phyloP scores from a whole-genome alignment of 495 filamentous ascomycete species.

The Haplographium delicatum region DNA sequence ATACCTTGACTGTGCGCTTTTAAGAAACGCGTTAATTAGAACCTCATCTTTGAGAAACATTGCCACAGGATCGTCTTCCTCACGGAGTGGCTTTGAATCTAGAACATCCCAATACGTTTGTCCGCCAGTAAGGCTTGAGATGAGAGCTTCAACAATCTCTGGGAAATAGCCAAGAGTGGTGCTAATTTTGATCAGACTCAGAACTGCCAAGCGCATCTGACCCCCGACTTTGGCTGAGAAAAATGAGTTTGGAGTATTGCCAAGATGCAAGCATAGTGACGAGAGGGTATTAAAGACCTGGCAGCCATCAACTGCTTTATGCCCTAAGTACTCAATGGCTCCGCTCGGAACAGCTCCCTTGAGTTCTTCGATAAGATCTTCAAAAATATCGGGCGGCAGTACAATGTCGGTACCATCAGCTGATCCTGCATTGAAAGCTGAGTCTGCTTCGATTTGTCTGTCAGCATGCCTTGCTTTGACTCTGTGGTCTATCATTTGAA shows the following conservation, averaged over 20 bases:
- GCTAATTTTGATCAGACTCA: constrained; percentile 59
- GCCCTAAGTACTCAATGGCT: constrained; percentile 38
- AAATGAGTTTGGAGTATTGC: constrained; percentile 37
- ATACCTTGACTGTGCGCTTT: constrained; percentile 64
- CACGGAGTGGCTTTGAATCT: constrained; percentile 10
- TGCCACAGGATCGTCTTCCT: constrained; percentile 37
- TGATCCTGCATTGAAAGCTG: constrained; percentile 3
- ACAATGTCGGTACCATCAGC: constrained; percentile 31
- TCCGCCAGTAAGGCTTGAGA: constrained; percentile 54
- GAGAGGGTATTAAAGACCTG: constrained; percentile 59
- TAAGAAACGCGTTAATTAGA: constrained; percentile 52
- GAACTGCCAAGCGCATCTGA: constrained; percentile 52
- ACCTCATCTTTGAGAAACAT: constrained; percentile 49
- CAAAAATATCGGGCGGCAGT: constrained; percentile 42
- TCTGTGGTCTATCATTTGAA: constrained; percentile 48
- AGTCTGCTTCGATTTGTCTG: background rate
- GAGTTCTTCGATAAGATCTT: constrained; percentile 46
- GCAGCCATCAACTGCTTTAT: constrained; percentile 46
- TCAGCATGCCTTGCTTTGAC: constrained; percentile 1
- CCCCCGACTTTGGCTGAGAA: constrained; percentile 42
- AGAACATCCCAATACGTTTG: constrained; percentile 46
- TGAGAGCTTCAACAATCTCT: constrained; percentile 55
- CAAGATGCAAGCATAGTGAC: constrained; percentile 46
- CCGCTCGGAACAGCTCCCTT: constrained; percentile 39
- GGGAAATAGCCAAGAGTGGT: constrained; percentile 58